These are phyloP conservation scores for Hyaloperonospora brassicae DNA, from an alignment of 352 stramenopile genomes.

Conservation along the genomic window DNA sequence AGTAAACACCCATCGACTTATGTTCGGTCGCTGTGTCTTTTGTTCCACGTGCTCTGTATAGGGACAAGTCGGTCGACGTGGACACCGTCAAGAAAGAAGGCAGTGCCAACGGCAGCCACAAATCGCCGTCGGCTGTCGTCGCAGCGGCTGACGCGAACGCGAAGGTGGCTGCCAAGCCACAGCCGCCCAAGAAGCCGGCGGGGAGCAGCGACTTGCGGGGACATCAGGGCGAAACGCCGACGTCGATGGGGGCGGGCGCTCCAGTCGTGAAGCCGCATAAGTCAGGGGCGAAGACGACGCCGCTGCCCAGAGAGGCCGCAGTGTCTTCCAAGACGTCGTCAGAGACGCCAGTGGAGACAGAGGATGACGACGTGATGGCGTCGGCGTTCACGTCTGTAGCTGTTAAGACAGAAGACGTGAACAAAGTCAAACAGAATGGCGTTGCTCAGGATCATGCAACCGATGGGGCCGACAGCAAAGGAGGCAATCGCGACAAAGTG, in stretches of 20 bases:
- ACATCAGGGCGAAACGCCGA: constrained; percentile 29
- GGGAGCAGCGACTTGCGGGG: constrained; percentile 44
- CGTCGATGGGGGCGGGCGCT: constrained; percentile 5
- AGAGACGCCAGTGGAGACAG: constrained; percentile 16
- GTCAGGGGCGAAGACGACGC: constrained; percentile 3
- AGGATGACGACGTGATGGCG: constrained; percentile 18
- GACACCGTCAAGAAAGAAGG: constrained; percentile 27
- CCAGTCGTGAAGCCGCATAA: constrained; percentile 18
- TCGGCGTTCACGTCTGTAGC: constrained; percentile 28
- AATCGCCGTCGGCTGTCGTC: constrained; percentile 25
- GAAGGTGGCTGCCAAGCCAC: constrained; percentile 26
- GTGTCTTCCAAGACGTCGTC: constrained; percentile 16
- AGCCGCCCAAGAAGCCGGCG: constrained; percentile 18
- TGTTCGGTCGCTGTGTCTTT: background rate
- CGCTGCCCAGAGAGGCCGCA: background rate
- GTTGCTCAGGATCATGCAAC: background rate
- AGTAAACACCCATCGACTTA: background rate
- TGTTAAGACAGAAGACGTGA: constrained; percentile 21
- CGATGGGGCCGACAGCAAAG: constrained; percentile 7
- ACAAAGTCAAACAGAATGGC: constrained; percentile 26
- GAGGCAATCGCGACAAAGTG: constrained; percentile 13
- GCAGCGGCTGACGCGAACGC: constrained; percentile 20
- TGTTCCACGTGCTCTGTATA: constrained; percentile 8
- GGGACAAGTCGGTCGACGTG: constrained; percentile 31
- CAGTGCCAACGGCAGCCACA: constrained; percentile 24